These are phyloP conservation scores for Kuraishia molischiana DNA, from an alignment of 805 yeast genomes.

Conservation along the genomic window DNA sequence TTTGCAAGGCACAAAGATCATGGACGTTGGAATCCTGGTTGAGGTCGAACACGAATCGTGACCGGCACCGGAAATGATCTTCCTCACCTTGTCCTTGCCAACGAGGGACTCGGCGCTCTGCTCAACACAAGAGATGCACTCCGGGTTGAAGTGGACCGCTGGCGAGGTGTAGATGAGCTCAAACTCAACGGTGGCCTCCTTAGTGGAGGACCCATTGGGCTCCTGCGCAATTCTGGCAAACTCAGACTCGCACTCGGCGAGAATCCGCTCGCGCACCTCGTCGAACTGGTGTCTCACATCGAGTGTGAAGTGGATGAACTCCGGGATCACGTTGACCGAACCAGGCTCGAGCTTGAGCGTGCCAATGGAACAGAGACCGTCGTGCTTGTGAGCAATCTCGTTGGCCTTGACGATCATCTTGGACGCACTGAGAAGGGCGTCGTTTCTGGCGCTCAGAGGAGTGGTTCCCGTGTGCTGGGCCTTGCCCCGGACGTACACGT, in stretches of 20 bases:
- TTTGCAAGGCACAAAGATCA: conserved; percentile 63
- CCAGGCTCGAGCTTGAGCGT: conserved; percentile 47
- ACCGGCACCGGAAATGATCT: conserved; percentile 61
- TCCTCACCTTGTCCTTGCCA: conserved; percentile 31
- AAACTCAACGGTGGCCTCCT: conserved; percentile 26
- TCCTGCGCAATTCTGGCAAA: conserved; percentile 27
- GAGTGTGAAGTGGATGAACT: conserved; percentile 44
- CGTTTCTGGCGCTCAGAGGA: conserved; percentile 50
- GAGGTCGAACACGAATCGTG: conserved; percentile 62
- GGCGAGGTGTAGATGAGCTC: conserved; percentile 37
- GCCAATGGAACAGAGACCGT: conserved; percentile 53
- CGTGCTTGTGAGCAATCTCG: conserved; percentile 39
- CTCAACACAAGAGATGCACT: conserved; percentile 39
- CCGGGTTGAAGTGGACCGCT: conserved; percentile 48
- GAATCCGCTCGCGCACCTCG: conserved; percentile 25
- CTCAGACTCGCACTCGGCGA: conserved; percentile 26
- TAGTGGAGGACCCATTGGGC: conserved; percentile 17
- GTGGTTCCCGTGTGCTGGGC: conserved; percentile 74
- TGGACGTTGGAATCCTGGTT: conserved; percentile 52
- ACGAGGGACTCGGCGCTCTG: conserved; percentile 40
- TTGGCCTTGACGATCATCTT: conserved; percentile 46
- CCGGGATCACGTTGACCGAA: conserved; percentile 61
- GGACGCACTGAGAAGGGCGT: conserved; percentile 51
- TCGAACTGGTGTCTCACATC: conserved; percentile 51
- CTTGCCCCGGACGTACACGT: conserved; percentile 45